Evolutionary conservation across 345 rosid species (phyloP), one percentile per base, ranked within the genome.

Genomic region (Eucalyptus tenuipes): DNA sequence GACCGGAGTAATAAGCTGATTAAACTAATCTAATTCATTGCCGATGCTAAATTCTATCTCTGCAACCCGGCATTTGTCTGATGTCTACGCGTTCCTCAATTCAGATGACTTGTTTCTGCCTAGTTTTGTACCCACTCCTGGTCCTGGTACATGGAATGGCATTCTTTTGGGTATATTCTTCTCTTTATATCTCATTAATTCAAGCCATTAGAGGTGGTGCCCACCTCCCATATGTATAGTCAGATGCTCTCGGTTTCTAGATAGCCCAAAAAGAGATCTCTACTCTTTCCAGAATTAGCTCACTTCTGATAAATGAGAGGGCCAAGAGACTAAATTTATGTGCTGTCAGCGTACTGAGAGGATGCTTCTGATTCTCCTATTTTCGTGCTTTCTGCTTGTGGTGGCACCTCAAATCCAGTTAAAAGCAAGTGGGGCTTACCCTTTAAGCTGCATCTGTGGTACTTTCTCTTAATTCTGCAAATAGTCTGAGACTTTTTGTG

Each of bases 341-440:
- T 75, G 89, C 94, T 86, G 90, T 90, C 92, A 71, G 33, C 64
- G 71, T 86, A 87, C 88, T 84, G 64, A 50, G 40, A 47, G 68
- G 27, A 59, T 42, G 88, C 71, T 33, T 52, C 50, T 27, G 44
- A 75, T 86, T 88, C 64, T 90, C 49, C 90, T 49, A 87, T 88
- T 90, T 87, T 86, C 82, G 55, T 88, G 85, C 86, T 44, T 33
- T 45, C 91, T 85, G 86, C 61, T 88, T 88, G 59, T 80, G 53
- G 90, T 68, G 88, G 40, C 87, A 87, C 86, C 86, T 80, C 33
- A 50, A 66, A 33, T 86, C 37, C 45, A 79, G 49, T 50, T 24
- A 85, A 89, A 80, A 88, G 42, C 45, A 88, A 80, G 49, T 44
- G 31, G 31, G 47, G 86, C 64, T 86, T 79, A 33, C 81, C 86